Base-by-base conservation (phyloP, 1,284 basidiomycete genomes). In the Baeospora myosura region DNA sequence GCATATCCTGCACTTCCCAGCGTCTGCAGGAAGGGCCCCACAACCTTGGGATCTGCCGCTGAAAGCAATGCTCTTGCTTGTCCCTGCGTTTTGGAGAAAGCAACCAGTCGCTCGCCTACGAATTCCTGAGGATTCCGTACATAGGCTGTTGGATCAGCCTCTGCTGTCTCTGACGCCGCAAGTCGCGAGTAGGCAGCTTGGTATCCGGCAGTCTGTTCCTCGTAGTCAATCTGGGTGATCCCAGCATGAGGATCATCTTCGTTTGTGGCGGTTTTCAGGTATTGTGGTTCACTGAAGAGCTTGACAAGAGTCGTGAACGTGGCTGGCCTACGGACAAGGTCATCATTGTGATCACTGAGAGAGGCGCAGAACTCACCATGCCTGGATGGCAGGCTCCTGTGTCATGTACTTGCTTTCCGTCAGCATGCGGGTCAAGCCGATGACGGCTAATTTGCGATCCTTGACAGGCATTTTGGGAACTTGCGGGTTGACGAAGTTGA, bases 141-240 rank as follows among this genome's bases (percentile, higher is more conserved):
- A 52, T 81, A 75, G 12, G 63, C 73, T 6, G 84, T 74, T 1
- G 77, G 75, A 57, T 87, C 84, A 1, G 59, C 62, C 14, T 69
- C 63, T 0, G 57, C 59, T 0, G 59, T 61, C 49, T 84, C 80
- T 3, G 87, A 85, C 0, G 95, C 89, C 0, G 90, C 92, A 7
- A 98, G 74, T 35, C 86, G 78, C 41, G 92, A 93, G 65, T 95
- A 98, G 2, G 86, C 83, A 0, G 88, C 88, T 60, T 98, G 95
- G 66, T 97, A 98, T 0, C 91, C 89, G 3, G 83, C 80, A 5
- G 85, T 74, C 56, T 87, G 84, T 56, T 89, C 95, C 57, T 98
- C 94, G 49, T 81, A 82, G 61, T 98, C 95, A 34, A 95, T 77
- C 32, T 78, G 74, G 1, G 85, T 86, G 25, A 89, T 56, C 0